A percentile compares a stretch with the other conserved stretches of the same genome.
These are phyloP conservation scores for Ehretia macrophylla DNA, from an alignment of 257 asterid species.

Conservation along the genomic window DNA sequence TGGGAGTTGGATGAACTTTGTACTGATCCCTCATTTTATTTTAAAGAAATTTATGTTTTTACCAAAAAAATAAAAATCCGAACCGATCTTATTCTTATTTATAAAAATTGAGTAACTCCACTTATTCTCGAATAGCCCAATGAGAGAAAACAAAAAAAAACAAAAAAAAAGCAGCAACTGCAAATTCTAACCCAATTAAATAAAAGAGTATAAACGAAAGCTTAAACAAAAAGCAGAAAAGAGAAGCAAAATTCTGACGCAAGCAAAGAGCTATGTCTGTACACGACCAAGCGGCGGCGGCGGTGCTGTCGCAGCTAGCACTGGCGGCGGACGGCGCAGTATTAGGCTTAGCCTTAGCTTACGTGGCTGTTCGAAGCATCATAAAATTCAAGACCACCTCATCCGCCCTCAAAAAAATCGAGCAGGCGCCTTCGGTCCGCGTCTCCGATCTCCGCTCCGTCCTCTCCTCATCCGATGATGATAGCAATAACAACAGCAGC, in stretches of 20 bases:
- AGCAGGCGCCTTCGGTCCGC: slow-evolving; percentile 46
- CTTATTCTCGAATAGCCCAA: too few species aligned
- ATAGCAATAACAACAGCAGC: background rate
- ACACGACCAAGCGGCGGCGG: slow-evolving; percentile 73
- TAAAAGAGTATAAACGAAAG: background rate
- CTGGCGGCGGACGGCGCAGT: slow-evolving; percentile 76
- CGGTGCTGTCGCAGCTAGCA: slow-evolving; percentile 46
- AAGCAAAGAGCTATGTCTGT: slow-evolving; percentile 41
- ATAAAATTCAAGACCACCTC: slow-evolving; percentile 46
- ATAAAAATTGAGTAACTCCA: too few species aligned
- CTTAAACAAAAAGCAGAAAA: background rate
- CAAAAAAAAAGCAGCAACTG: too few species aligned
- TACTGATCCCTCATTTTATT: too few species aligned
- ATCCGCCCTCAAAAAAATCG: slow-evolving; percentile 60
- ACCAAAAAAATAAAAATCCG: too few species aligned
- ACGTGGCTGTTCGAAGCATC: slow-evolving; percentile 63
- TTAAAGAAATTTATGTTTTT: too few species aligned
- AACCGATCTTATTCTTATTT: too few species aligned
- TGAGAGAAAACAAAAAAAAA: too few species aligned
- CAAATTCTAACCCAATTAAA: background rate
- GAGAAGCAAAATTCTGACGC: background rate
- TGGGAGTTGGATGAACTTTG: too few species aligned
- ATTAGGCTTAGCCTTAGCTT: slow-evolving; percentile 67
- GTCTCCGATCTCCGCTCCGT: slow-evolving; percentile 74
- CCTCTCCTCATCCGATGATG: slow-evolving; percentile 29